These are phyloP conservation scores for Pontederia paniculata DNA, from an alignment of 176 grass and related monocot species.

Conservation along the genomic window DNA sequence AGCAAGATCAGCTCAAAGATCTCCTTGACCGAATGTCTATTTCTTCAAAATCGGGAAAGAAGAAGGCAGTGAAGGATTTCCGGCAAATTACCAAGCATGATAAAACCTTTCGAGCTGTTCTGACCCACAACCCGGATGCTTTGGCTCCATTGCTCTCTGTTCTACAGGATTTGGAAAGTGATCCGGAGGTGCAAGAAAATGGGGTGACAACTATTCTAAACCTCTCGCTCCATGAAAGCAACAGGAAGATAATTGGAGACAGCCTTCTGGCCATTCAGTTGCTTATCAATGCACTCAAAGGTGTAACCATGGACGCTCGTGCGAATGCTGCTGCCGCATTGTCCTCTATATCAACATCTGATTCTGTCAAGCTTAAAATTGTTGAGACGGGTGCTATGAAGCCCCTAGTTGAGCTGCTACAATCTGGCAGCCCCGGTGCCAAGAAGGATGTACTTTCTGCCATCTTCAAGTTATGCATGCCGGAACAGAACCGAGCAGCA, in stretches of 20 bases:
- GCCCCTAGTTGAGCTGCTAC: conserved; percentile 57
- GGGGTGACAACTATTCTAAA: conserved; percentile 74
- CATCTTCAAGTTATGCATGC: conserved; percentile 55
- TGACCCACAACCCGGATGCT: conserved; percentile 46
- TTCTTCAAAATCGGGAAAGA: conserved; percentile 28
- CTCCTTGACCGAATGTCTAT: conserved; percentile 52
- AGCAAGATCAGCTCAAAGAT: conserved; percentile 31
- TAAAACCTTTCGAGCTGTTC: conserved; percentile 50
- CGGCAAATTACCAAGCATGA: conserved; percentile 53
- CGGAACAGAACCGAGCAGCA: conserved; percentile 39
- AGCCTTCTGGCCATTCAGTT: conserved; percentile 42
- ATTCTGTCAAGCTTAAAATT: conserved; percentile 67
- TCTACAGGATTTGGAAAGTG: conserved; percentile 35
- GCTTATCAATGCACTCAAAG: conserved; percentile 51
- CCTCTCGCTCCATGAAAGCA: conserved; percentile 74
- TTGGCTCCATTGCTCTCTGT: conserved; percentile 51
- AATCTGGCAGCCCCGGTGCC: conserved; percentile 40
- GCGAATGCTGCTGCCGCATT: conserved; percentile 63
- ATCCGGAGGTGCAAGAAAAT: conserved; percentile 55
- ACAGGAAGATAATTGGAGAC: conserved; percentile 69
- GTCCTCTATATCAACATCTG: conserved; percentile 61
- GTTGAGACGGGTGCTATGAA: conserved; percentile 38
- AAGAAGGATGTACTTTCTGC: conserved; percentile 60
- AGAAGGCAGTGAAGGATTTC: conserved; percentile 53
- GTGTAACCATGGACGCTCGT: conserved; percentile 49